These are phyloP conservation scores for Sphagnum contortum DNA, from an alignment of 225 moss, liverwort and hornwort species.

Conservation along the genomic window DNA sequence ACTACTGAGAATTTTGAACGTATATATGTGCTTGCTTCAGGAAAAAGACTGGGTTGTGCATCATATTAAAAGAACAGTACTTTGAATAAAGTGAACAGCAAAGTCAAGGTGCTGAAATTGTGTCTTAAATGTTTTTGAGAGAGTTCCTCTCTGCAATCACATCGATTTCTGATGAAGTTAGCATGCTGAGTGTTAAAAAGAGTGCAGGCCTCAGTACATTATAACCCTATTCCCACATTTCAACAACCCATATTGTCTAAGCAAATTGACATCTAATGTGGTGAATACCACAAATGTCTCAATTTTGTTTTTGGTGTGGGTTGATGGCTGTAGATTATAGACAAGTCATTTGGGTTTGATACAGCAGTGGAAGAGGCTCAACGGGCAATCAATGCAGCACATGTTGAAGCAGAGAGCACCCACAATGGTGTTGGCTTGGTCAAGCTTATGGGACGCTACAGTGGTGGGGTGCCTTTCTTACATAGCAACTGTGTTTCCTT, in stretches of 20 bases:
- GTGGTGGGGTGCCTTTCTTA: constrained; percentile 17
- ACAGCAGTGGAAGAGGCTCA: constrained; percentile 85
- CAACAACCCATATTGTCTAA: not conserved
- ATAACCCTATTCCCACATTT: not conserved
- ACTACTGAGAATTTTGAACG: not conserved
- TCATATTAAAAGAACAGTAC: no score
- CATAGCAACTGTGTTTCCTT: not conserved
- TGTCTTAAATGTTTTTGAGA: no score
- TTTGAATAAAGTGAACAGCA: no score
- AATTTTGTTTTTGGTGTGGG: not conserved
- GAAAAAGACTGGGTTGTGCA: no score
- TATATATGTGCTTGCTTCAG: no score
- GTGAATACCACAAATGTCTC: not conserved
- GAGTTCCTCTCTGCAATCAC: not conserved
- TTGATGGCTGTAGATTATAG: constrained; percentile 24
- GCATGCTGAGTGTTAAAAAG: no score
- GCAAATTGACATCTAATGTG: not conserved
- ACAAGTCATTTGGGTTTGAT: constrained; percentile 73
- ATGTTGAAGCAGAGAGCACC: constrained; percentile 73
- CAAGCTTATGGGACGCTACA: constrained; percentile 81
- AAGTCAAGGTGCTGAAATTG: no score
- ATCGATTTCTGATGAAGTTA: not conserved
- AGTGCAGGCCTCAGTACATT: not conserved
- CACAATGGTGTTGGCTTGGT: constrained; percentile 77
- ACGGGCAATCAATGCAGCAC: constrained; percentile 64